phyloP scores from a whole-genome alignment of 1,284 basidiomycete species.

The Sporisorium scitamineum region DNA sequence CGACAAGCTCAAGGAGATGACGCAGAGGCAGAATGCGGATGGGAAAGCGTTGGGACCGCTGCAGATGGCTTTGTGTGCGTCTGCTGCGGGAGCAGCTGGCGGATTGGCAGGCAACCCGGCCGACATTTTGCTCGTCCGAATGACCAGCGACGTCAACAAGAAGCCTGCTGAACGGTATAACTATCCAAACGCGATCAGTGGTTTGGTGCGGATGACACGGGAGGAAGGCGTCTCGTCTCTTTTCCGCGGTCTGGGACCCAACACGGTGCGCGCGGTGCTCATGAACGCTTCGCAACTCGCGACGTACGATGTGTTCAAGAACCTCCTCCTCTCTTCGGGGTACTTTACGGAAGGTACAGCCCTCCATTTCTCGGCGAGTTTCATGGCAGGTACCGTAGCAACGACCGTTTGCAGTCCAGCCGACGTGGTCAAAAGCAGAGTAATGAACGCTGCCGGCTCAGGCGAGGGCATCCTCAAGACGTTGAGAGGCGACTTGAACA shows the following conservation, averaged over 20 bases:
- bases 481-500: constrained; percentile 55
- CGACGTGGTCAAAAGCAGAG: constrained; percentile 72
- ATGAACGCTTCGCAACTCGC: constrained; percentile 72
- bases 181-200: constrained; percentile 71
- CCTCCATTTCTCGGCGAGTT: constrained; percentile 71
- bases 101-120: constrained; percentile 66
- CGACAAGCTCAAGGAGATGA: constrained; percentile 59
- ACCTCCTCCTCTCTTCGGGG: constrained; percentile 68
- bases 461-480: constrained; percentile 48
- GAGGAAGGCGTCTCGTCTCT: constrained; percentile 71
- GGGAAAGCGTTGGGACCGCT: constrained; percentile 39
- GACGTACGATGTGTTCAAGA: constrained; percentile 73
- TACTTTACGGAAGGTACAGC: constrained; percentile 71
- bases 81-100: constrained; percentile 61
- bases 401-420: constrained; percentile 70
- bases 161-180: constrained; percentile 56
- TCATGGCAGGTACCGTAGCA: constrained; percentile 73
- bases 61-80: constrained; percentile 59
- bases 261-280: constrained; percentile 72
- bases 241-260: constrained; percentile 72
- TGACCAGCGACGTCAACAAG: constrained; percentile 70
- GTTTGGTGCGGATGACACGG: constrained; percentile 71
- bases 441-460: constrained; percentile 70
- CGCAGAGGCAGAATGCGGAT: constrained; percentile 20
- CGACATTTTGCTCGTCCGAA: constrained; percentile 73